phyloP scores from a whole-genome alignment of 768 basidiomycete species.

The Termitomyces sp. region DNA sequence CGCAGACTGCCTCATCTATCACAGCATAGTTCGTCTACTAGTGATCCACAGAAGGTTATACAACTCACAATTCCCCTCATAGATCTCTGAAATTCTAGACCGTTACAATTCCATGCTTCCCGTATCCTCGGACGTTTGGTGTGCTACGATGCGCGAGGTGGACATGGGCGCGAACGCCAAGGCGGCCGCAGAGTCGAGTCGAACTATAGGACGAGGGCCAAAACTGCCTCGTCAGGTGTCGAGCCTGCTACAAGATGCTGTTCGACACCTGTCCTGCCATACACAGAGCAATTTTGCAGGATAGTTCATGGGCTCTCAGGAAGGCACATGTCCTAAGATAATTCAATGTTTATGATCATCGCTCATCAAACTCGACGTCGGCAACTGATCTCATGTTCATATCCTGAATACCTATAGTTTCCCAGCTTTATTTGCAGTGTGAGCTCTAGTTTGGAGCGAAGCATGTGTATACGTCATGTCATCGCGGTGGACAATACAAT shows the following conservation, averaged over 20 bases:
- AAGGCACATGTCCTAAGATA: background rate
- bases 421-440: too few relatives aligned
- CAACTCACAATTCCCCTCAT: background rate
- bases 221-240: conserved; percentile 4
- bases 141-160: background rate
- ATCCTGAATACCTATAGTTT: too few relatives aligned
- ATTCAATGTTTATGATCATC: background rate
- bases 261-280: conserved; percentile 13
- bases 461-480: too few relatives aligned
- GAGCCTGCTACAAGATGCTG: conserved; percentile 9
- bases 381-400: too few relatives aligned
- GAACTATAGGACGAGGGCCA: background rate
- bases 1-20: conserved; percentile 12
- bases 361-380: background rate
- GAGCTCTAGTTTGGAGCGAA: too few relatives aligned
- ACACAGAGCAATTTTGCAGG: conserved; percentile 3
- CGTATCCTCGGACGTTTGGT: conserved; percentile 6
- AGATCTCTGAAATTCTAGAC: conserved; percentile 12
- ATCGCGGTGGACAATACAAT: too few relatives aligned
- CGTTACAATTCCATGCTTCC: conserved; percentile 10
- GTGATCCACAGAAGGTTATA: background rate
- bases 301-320: background rate
- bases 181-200: background rate
- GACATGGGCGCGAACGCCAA: background rate
- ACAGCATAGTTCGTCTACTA: conserved; percentile 9